phyloP scores from a whole-genome alignment of 2,329 filamentous ascomycete species.

The Cladophialophora exuberans region DNA sequence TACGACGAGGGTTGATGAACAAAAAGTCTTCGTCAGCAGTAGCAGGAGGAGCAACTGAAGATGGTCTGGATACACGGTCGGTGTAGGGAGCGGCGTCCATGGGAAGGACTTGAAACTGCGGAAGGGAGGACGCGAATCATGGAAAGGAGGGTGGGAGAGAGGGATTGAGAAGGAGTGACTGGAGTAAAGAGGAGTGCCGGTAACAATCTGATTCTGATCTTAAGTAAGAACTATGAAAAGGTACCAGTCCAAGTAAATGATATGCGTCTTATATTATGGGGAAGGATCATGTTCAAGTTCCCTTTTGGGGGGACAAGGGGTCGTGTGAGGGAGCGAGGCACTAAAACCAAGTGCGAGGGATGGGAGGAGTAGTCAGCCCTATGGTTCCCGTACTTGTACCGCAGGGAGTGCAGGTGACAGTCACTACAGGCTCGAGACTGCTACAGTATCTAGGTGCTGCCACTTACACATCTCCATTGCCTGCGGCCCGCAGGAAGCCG shows the following conservation, averaged over 20 bases:
- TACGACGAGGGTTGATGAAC: conserved; percentile 33
- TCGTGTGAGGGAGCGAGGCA: too few relatives aligned
- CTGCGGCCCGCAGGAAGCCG: too few relatives aligned
- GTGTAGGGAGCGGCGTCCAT: conserved; percentile 29
- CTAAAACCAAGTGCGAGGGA: too few relatives aligned
- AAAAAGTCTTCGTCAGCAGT: conserved; percentile 16
- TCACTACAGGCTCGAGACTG: too few relatives aligned
- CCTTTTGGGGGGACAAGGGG: too few relatives aligned
- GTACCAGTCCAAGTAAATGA: neutral
- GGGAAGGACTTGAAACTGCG: conserved; percentile 8
- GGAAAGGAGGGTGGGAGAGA: neutral
- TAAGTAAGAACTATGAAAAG: conserved; percentile 1
- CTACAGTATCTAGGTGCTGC: too few relatives aligned
- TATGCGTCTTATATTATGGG: neutral
- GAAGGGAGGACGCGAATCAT: conserved; percentile 5
- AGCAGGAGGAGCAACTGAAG: conserved; percentile 16
- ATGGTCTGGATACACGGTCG: conserved; percentile 22
- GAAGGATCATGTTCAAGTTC: too few relatives aligned
- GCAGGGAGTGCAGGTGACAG: too few relatives aligned
- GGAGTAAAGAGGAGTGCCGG: neutral
- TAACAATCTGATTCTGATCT: too few relatives aligned
- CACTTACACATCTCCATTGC: too few relatives aligned
- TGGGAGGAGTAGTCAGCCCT: too few relatives aligned
- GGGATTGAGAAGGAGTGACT: neutral
- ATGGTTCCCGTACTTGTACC: too few relatives aligned